Conservation (phyloP, 2,329 filamentous ascomycete species). For the Colletotrichum sublineola region DNA sequence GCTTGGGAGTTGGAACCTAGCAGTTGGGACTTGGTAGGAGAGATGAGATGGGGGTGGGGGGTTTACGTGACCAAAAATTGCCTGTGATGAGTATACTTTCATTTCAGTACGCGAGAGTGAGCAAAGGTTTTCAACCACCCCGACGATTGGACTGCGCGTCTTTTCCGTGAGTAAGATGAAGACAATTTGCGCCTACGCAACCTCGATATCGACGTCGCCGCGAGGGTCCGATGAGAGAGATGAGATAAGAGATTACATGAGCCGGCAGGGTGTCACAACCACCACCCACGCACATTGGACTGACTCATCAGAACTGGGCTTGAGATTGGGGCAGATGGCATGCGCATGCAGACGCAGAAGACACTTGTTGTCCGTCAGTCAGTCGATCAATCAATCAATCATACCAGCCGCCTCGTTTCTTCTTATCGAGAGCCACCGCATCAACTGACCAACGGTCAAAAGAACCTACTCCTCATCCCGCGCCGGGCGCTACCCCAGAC, state of each 20-base stretch:
- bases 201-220: neutral
- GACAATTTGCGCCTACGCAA: neutral
- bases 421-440: neutral
- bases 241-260: neutral
- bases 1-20: neutral
- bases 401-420: neutral
- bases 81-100: neutral
- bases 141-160: neutral
- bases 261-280: neutral
- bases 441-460: neutral
- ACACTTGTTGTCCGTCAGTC: neutral
- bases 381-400: neutral
- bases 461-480: conserved; percentile 2
- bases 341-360: neutral
- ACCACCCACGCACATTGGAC: neutral
- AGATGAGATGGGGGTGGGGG: neutral
- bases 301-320: neutral
- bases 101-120: neutral
- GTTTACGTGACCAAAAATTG: neutral
- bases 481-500: conserved; percentile 7
- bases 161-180: neutral
- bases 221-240: neutral
- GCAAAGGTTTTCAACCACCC: neutral
- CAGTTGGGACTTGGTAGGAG: neutral
- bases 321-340: neutral